These are phyloP conservation scores for Stylonectria norvegica DNA, from an alignment of 2,329 filamentous ascomycete genomes.

Conservation along the genomic window DNA sequence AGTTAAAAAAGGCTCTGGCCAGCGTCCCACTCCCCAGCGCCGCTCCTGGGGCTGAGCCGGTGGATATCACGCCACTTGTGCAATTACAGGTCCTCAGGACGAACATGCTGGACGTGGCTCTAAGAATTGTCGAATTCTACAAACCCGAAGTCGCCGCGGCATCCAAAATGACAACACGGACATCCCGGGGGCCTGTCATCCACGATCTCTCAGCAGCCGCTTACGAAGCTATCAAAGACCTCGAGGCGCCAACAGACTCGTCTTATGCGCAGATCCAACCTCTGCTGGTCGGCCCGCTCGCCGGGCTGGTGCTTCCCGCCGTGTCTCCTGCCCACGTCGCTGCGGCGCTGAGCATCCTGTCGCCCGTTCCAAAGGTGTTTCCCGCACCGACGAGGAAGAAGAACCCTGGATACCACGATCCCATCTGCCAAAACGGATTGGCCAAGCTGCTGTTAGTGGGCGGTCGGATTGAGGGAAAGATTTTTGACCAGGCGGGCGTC, in stretches of 20 bases:
- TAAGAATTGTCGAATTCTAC: constrained; percentile 84
- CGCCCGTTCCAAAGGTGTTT: constrained; percentile 69
- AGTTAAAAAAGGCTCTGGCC: constrained; percentile 42
- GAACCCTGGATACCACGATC: constrained; percentile 79
- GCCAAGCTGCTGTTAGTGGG: constrained; percentile 86
- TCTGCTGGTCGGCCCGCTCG: constrained; percentile 77
- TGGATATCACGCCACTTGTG: constrained; percentile 57
- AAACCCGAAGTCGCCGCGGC: constrained; percentile 45
- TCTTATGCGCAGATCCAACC: constrained; percentile 62
- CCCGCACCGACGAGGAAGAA: constrained; percentile 72
- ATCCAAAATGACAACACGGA: constrained; percentile 29
- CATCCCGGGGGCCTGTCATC: constrained; percentile 33
- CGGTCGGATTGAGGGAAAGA: constrained; percentile 78
- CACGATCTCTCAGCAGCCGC: constrained; percentile 55
- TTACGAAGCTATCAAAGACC: constrained; percentile 45
- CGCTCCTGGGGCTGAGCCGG: constrained; percentile 27
- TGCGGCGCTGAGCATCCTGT: constrained; percentile 72
- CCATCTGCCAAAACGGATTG: constrained; percentile 72
- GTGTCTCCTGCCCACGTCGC: constrained; percentile 84
- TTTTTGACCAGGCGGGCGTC: constrained; percentile 72
- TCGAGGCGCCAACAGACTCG: constrained; percentile 36
- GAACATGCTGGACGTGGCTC: constrained; percentile 80
- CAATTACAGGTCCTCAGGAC: constrained; percentile 84
- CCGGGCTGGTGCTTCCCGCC: constrained; percentile 72
- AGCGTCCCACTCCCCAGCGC: constrained; percentile 36